Percentiles rank a stretch among this genome's conserved stretches.
Conservation (phyloP, 2,329 filamentous ascomycete genomes). For the Talaromyces verruculosus region DNA sequence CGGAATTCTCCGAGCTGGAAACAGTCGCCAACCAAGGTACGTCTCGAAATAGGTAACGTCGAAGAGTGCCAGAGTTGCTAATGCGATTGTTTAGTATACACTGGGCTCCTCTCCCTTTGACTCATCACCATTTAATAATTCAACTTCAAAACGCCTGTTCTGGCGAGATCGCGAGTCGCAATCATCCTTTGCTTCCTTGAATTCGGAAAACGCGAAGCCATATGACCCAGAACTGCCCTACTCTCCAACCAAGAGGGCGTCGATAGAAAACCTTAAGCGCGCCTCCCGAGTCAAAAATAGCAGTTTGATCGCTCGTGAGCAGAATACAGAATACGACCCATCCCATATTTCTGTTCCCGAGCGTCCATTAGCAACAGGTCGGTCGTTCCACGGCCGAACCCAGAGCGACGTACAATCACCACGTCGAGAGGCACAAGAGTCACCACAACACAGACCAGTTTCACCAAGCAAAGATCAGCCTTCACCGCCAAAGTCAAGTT, state of each 20-base stretch:
- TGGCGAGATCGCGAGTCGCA: slow-evolving; percentile 77
- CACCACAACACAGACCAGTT: slow-evolving; percentile 38
- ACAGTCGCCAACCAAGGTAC: slow-evolving; percentile 67
- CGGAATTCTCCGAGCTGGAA: slow-evolving; percentile 93
- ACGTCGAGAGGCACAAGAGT: slow-evolving; percentile 14
- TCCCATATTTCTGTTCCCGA: slow-evolving; percentile 74
- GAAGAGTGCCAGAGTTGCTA: slow-evolving; percentile 17
- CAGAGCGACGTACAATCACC: slow-evolving; percentile 68
- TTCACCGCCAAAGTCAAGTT: slow-evolving; percentile 86
- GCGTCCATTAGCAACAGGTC: slow-evolving; percentile 69
- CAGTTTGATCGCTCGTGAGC: slow-evolving; percentile 91
- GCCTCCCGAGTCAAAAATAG: slow-evolving; percentile 97
- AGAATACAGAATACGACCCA: slow-evolving; percentile 90
- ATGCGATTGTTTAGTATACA: slow-evolving; percentile 60
- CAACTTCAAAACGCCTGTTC: slow-evolving; percentile 78
- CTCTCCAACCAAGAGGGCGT: slow-evolving; percentile 76
- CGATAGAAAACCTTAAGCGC: slow-evolving; percentile 91
- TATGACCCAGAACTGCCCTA: slow-evolving; percentile 62
- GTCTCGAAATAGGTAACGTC: not conserved
- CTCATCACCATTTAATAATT: slow-evolving; percentile 67
- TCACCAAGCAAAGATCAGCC: slow-evolving; percentile 67
- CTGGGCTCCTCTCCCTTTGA: slow-evolving; percentile 81
- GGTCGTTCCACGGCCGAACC: slow-evolving; percentile 58
- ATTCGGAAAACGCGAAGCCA: slow-evolving; percentile 67
- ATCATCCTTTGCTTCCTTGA: slow-evolving; percentile 61